phyloP scores from a whole-genome alignment of 345 rosid species.

The Citrus sp. region DNA sequence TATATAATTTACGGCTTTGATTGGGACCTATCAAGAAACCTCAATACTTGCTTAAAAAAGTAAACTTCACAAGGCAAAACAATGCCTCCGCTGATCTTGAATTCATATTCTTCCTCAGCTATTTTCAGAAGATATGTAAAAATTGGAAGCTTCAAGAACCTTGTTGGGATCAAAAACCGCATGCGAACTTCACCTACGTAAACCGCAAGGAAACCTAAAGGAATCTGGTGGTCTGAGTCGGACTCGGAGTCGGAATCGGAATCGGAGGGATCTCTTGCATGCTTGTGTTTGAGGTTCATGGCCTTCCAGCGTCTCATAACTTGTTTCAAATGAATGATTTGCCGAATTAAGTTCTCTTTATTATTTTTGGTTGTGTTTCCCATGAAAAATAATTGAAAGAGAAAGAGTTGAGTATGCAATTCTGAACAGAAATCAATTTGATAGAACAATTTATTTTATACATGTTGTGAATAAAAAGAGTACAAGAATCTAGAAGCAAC shows the following conservation, averaged over 20 bases:
- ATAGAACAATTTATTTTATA: not conserved
- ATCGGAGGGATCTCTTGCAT: not conserved
- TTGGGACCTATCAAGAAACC: slow-evolving; percentile 6
- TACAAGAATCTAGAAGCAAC: not conserved
- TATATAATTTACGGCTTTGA: no score
- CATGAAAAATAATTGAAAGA: not conserved
- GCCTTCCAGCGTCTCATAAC: slow-evolving; percentile 4
- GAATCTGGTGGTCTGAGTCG: not conserved
- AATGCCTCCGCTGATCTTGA: slow-evolving; percentile 18
- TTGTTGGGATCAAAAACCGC: slow-evolving; percentile 16
- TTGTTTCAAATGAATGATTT: slow-evolving; percentile 3
- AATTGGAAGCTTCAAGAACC: slow-evolving; percentile 17
- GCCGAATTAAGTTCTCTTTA: not conserved
- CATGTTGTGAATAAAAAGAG: not conserved
- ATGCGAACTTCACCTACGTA: slow-evolving; percentile 3
- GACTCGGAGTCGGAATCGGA: not conserved
- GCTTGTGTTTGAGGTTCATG: not conserved
- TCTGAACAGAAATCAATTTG: not conserved
- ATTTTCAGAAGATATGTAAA: slow-evolving; percentile 13
- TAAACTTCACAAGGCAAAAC: slow-evolving; percentile 19
- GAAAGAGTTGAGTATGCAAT: not conserved
- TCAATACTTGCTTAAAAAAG: slow-evolving; percentile 11
- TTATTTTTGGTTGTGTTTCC: not conserved
- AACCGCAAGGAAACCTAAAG: slow-evolving; percentile 11
- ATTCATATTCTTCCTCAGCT: slow-evolving; percentile 22